A percentile compares a stretch with the other conserved stretches of the same genome.
Evolutionary conservation across 2,329 filamentous ascomycete species (phyloP).

Genomic region (Microdochium paspali): DNA sequence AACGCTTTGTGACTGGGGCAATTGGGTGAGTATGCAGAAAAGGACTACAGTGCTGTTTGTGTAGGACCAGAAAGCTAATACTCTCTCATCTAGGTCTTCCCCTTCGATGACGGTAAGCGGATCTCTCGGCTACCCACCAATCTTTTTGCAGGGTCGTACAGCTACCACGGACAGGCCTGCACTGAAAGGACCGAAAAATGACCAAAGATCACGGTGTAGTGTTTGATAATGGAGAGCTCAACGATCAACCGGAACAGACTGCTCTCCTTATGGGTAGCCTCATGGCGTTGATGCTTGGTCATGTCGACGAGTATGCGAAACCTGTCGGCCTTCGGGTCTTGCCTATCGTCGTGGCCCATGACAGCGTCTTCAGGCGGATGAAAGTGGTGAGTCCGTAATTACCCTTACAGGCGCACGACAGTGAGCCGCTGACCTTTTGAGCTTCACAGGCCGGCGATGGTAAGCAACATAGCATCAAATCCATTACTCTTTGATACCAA

Average conservation of each 20-base stretch:
- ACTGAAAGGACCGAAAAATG: no score
- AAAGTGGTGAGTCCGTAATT: not conserved
- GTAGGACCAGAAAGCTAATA: no score
- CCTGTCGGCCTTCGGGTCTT: not conserved
- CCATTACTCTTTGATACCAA: not conserved
- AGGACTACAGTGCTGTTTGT: no score
- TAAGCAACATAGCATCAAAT: not conserved
- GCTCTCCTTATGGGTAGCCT: slow-evolving; percentile 9
- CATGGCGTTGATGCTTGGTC: slow-evolving; percentile 6
- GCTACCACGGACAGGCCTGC: no score
- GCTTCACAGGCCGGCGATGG: not conserved
- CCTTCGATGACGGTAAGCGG: no score
- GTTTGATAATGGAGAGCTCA: slow-evolving; percentile 11
- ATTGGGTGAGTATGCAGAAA: no score
- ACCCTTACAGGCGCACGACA: not conserved
- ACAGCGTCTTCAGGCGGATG: slow-evolving; percentile 4
- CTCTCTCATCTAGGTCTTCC: no score
- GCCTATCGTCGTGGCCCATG: slow-evolving; percentile 9
- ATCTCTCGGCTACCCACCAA: no score
- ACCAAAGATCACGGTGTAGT: slow-evolving; percentile 3
- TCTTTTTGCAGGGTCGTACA: no score
- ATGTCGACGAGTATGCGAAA: not conserved
- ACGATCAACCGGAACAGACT: slow-evolving; percentile 6
- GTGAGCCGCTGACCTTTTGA: no score
- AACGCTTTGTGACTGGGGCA: no score